Conservation (phyloP, 371 early-diverging fungal genomes). For the Synchytrium microbalum region DNA sequence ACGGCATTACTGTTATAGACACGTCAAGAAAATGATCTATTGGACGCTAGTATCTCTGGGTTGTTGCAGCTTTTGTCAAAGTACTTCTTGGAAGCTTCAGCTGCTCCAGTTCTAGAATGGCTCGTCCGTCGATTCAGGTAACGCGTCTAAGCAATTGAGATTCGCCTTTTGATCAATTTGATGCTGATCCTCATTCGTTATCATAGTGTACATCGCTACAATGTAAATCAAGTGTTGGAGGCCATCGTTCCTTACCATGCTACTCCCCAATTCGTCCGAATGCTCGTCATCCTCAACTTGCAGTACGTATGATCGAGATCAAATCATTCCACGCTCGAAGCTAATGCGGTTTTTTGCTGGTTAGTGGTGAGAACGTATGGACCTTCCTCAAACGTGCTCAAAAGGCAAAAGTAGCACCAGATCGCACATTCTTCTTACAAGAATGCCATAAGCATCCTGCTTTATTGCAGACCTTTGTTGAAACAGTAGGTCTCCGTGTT, state of each 20-base stretch:
- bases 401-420: conserved; percentile 50
- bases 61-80: conserved; percentile 74
- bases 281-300: conserved; percentile 63
- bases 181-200: not conserved
- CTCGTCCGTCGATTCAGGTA: conserved; percentile 75
- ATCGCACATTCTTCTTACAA: conserved; percentile 53
- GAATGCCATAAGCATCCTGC: conserved; percentile 50
- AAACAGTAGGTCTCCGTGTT: conserved; percentile 30
- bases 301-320: conserved; percentile 29
- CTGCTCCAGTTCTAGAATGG: conserved; percentile 89
- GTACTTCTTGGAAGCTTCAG: conserved; percentile 69
- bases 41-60: conserved; percentile 64
- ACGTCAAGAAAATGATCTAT: conserved; percentile 67
- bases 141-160: not conserved
- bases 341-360: not conserved
- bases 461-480: conserved; percentile 59
- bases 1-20: conserved; percentile 42
- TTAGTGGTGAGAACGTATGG: conserved; percentile 45
- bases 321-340: not conserved
- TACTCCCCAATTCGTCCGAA: conserved; percentile 73
- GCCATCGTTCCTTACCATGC: conserved; percentile 89
- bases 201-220: conserved; percentile 56
- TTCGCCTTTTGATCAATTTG: not conserved
- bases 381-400: conserved; percentile 54
- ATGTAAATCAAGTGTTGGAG: conserved; percentile 65